Evolutionary conservation across 768 basidiomycete species (phyloP).

Genomic region (Lyophyllum semitale): DNA sequence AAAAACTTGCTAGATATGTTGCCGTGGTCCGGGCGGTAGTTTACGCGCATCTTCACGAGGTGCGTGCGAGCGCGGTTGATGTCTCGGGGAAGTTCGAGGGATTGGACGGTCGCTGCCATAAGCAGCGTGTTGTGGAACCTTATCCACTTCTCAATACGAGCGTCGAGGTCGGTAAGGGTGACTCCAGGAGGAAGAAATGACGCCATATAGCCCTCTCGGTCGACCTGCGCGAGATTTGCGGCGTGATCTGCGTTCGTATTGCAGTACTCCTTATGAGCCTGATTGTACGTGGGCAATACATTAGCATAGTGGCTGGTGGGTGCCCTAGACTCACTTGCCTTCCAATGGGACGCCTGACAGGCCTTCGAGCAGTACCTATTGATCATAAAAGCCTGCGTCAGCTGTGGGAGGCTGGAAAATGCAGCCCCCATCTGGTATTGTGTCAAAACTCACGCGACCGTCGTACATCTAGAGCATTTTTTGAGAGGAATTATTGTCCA

Average conservation of each 20-base stretch:
- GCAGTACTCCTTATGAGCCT: conserved; percentile 17
- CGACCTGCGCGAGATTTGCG: conserved; percentile 5
- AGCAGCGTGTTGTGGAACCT: conserved; percentile 27
- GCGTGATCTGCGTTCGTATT: conserved; percentile 9
- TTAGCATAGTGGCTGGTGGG: not conserved
- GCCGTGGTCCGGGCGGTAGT: conserved; percentile 20
- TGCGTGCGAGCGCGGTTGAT: conserved; percentile 18
- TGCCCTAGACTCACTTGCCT: not conserved
- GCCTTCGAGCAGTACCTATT: not conserved
- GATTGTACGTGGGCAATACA: not conserved
- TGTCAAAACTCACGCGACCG: not conserved
- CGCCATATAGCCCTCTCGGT: not conserved
- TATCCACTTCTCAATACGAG: conserved; percentile 33
- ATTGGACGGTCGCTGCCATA: conserved; percentile 31
- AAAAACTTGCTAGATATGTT: conserved; percentile 26
- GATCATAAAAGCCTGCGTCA: not conserved
- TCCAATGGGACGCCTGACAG: not conserved
- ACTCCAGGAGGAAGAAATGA: conserved; percentile 21
- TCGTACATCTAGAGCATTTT: not conserved
- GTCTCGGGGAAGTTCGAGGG: conserved; percentile 26
- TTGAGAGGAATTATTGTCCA: not conserved
- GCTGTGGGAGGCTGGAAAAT: not conserved
- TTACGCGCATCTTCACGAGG: conserved; percentile 12
- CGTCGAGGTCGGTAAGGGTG: conserved; percentile 27
- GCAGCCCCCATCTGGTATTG: not conserved